A percentile compares a stretch with the other conserved stretches of the same genome.
Conservation (phyloP, 805 yeast genomes). For the Ogataea pilisensis region DNA sequence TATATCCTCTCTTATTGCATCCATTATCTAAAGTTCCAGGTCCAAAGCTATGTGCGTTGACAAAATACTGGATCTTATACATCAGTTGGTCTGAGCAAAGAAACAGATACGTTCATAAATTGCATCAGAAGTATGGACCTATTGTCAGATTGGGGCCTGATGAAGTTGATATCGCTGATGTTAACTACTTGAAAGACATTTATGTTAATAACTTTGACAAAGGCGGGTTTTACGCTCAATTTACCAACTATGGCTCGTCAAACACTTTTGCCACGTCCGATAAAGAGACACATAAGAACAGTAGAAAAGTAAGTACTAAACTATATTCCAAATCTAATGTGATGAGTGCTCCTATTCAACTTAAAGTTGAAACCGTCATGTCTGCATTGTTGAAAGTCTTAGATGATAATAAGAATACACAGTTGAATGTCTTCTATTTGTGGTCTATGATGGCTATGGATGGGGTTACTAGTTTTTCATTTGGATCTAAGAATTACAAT, state of each 20-base stretch:
- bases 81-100: slow-evolving; percentile 46
- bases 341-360: slow-evolving; percentile 29
- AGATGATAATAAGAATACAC: slow-evolving; percentile 15
- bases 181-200: slow-evolving; percentile 47
- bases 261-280: slow-evolving; percentile 58
- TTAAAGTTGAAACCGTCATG: slow-evolving; percentile 33
- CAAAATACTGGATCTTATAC: slow-evolving; percentile 38
- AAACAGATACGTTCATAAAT: slow-evolving; percentile 41
- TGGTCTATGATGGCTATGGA: slow-evolving; percentile 74
- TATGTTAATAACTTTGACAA: slow-evolving; percentile 56
- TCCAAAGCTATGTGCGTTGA: slow-evolving; percentile 47
- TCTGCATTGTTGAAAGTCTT: slow-evolving; percentile 25
- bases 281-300: slow-evolving; percentile 42
- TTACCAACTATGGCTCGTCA: slow-evolving; percentile 50
- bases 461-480: slow-evolving; percentile 55
- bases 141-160: slow-evolving; percentile 58
- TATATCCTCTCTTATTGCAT: slow-evolving; percentile 45
- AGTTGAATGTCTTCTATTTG: slow-evolving; percentile 55
- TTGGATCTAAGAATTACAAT: slow-evolving; percentile 48
- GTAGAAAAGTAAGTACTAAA: slow-evolving; percentile 38
- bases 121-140: slow-evolving; percentile 58
- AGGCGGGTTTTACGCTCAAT: slow-evolving; percentile 54
- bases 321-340: slow-evolving; percentile 43
- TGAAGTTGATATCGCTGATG: slow-evolving; percentile 56
- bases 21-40: slow-evolving; percentile 56